These are phyloP conservation scores for Penicillium pancosmium DNA, from an alignment of 495 filamentous ascomycete genomes.

Conservation along the genomic window DNA sequence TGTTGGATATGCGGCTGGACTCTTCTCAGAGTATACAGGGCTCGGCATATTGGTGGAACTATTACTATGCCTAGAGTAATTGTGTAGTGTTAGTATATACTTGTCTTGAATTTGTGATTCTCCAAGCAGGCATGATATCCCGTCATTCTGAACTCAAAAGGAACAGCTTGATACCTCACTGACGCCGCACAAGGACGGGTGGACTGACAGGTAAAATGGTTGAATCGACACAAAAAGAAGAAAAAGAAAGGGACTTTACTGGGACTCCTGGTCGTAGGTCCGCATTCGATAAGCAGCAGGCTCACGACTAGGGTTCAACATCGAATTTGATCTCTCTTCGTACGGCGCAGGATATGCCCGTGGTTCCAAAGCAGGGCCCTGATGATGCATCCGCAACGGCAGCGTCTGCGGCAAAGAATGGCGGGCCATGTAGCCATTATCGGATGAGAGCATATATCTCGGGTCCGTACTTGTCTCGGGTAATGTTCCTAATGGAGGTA, in stretches of 20 bases:
- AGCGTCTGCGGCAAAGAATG: conserved; percentile 26
- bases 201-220: conserved; percentile 24
- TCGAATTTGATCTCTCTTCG: conserved; percentile 30
- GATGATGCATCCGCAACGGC: conserved; percentile 21
- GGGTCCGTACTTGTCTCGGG: conserved; percentile 27
- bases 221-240: conserved; percentile 22
- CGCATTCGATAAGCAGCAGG: conserved; percentile 32
- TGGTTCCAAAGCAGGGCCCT: conserved; percentile 19
- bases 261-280: conserved; percentile 41
- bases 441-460: conserved; percentile 31
- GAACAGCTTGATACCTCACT: conserved; percentile 4
- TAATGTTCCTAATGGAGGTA: conserved; percentile 20
- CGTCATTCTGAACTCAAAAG: conserved; percentile 5
- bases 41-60: conserved; percentile 37
- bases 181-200: conserved; percentile 20
- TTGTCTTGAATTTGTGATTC: neutral
- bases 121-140: neutral
- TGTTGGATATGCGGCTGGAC: conserved; percentile 20
- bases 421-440: conserved; percentile 23
- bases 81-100: neutral
- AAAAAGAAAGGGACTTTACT: conserved; percentile 39
- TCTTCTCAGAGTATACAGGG: conserved; percentile 39
- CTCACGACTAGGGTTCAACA: conserved; percentile 26
- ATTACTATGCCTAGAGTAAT: conserved; percentile 34
- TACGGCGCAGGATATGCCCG: conserved; percentile 22